Conservation (phyloP, 1,284 basidiomycete species). For the Marasmius sp. region DNA sequence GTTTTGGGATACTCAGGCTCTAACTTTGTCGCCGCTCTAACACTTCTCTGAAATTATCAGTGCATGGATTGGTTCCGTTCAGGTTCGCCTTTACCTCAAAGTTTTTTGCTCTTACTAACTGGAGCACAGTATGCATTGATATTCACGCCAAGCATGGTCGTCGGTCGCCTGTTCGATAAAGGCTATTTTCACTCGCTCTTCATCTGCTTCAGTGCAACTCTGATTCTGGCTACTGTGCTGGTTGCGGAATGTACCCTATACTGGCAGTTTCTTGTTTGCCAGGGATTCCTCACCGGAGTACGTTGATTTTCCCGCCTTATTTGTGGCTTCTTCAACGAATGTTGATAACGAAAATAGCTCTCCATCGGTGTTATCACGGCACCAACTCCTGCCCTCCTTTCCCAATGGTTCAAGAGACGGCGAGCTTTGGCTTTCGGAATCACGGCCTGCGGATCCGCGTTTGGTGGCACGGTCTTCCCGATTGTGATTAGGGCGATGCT, state of each 20-base stretch:
- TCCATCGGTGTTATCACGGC: neutral
- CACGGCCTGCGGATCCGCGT: neutral
- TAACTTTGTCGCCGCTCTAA: constrained; percentile 4
- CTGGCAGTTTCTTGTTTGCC: constrained; percentile 60
- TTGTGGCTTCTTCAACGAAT: neutral
- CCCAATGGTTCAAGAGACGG: neutral
- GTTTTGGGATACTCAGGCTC: neutral
- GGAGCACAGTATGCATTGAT: constrained; percentile 32
- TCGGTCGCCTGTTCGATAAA: constrained; percentile 60
- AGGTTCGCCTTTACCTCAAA: constrained; percentile 36
- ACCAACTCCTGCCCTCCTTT: neutral
- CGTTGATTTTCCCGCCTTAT: constrained; percentile 13
- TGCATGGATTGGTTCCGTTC: constrained; percentile 75
- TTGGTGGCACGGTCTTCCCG: neutral
- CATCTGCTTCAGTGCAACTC: constrained; percentile 39
- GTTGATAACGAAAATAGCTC: neutral
- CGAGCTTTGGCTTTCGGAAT: neutral
- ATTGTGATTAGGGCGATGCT: neutral
- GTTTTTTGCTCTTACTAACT: neutral
- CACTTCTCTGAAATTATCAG: constrained; percentile 29
- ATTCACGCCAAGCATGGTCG: constrained; percentile 43
- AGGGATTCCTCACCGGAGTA: constrained; percentile 52
- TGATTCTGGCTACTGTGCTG: constrained; percentile 54
- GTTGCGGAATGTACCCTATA: constrained; percentile 54
- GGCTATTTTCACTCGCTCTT: constrained; percentile 53